Base-by-base conservation (phyloP, 148 eudicot species). In the Rhododendron ferrugineum region DNA sequence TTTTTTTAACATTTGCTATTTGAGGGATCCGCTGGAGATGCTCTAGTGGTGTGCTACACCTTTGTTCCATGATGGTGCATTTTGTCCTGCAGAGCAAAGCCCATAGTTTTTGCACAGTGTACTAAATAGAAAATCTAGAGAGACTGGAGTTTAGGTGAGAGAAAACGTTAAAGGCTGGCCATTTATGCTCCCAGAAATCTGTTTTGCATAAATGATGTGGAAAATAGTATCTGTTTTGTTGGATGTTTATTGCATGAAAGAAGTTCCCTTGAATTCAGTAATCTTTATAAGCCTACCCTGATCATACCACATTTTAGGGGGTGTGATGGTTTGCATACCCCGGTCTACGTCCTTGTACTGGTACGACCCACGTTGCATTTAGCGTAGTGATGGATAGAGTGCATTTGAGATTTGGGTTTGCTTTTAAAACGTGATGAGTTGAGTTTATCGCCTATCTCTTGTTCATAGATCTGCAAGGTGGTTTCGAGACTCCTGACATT, bases 391-490 rank as follows among this genome's bases (percentile, higher is more conserved):
- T 52, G 60, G 46, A 60, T 44, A 26, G 72, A 46, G 13, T 52
- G 30, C 28, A 56, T 66, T 10, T 82, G 52, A 40, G 6, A 64
- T 11, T 66, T 40, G 11, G 36, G 56, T 40, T 68, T 62, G 54
- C 28, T 82, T 40, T 42, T 54, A 3, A 44, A 13, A n/a, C 13
- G 4, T 62, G n/a, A 37, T 77, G 16, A 11, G 16, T 77, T 18
- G 52, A 44, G 80, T n/a, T 44, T 50, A 30, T 30, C 23, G 15
- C 64, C n/a, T 80, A 11, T 80, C 52, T 62, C 23, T 40, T 23
- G 28, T 81, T 64, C 64, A 16, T 46, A 47, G 66, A 30, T 72
- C 60, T 72, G 44, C n/a, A 62, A 47, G 86, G 62, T 76, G 80
- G 44, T 36, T 32, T 26, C 9, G 32, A n/a, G 34, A 68, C 34